A percentile compares a stretch with the other conserved stretches of the same genome.
Evolutionary conservation across 1,139 yeast genomes (phyloP).

Genomic region (Lodderomyces elongisporus): DNA sequence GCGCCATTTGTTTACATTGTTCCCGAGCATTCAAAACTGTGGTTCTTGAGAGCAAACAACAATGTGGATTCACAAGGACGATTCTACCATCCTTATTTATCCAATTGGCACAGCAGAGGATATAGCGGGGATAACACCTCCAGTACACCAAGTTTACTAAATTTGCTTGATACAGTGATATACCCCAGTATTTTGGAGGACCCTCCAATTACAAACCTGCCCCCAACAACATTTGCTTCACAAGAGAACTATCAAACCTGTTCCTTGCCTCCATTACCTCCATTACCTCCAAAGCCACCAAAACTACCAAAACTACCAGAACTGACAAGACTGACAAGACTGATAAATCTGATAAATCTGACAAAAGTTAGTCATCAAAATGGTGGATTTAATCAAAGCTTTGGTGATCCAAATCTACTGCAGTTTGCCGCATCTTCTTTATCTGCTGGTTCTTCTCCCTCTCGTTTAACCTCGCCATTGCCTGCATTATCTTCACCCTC

Average conservation of each 20-base stretch:
- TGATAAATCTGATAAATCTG: too few relatives aligned
- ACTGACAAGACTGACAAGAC: too few relatives aligned
- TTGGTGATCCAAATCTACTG: too few relatives aligned
- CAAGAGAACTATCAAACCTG: too few relatives aligned
- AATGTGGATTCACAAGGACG: slow-evolving; percentile 70
- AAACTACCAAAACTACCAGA: slow-evolving; percentile 1
- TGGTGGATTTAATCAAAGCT: too few relatives aligned
- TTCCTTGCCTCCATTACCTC: too few relatives aligned
- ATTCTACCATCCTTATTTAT: slow-evolving; percentile 64
- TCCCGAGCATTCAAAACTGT: slow-evolving; percentile 39
- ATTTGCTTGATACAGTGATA: slow-evolving; percentile 33
- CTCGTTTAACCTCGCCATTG: too few relatives aligned
- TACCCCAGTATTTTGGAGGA: slow-evolving; percentile 38
- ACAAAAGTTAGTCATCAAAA: too few relatives aligned
- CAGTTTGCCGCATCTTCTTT: too few relatives aligned
- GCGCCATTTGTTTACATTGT: slow-evolving; percentile 62
- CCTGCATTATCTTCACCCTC: too few relatives aligned
- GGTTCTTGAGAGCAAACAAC: slow-evolving; percentile 52
- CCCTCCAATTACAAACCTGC: slow-evolving; percentile 18
- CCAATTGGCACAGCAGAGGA: slow-evolving; percentile 49
- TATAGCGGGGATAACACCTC: slow-evolving; percentile 8
- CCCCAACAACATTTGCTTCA: slow-evolving; percentile 15
- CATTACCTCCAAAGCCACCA: slow-evolving; percentile 4
- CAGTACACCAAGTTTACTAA: background rate
- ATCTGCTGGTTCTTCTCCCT: too few relatives aligned